Evolutionary conservation across 495 filamentous ascomycete species (phyloP), one percentile per base, ranked within the genome.

Genomic region (Parathielavia appendiculata): DNA sequence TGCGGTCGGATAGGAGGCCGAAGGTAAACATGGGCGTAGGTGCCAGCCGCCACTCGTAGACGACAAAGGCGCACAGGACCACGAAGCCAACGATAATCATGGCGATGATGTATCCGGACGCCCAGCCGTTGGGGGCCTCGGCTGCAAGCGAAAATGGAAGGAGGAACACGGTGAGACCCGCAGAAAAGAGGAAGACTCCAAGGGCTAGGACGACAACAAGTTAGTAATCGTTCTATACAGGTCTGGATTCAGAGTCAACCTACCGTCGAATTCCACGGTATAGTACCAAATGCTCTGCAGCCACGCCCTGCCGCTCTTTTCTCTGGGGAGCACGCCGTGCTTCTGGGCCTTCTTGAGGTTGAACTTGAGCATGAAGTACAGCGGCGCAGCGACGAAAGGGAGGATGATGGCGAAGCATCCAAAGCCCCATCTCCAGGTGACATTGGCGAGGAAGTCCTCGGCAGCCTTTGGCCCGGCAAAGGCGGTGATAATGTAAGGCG

Each of bases 401-500:
- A 75, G 68, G 63, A 83, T 73, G 51, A 84, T 81, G 32, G 78
- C 71, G 61, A 81, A 84, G 17, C 72, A 70, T 14, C 81, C 82
- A 57, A 78, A 83, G 8, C 73, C 78, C 84, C 83, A 86, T 13
- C 82, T 77, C 81, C 81, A 87, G 56, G 66, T 67, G 34, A 69
- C 62, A 12, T 71, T 38, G 35, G 68, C 56, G 56, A 73, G 63
- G 57, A 81, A 72, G n/a, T 60, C 54, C 32, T 70, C 61, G 4
- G 75, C 71, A 5, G 71, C 70, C 51, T 69, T 69, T 7, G 76
- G 66, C 2, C 74, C 75, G 16, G 74, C 67, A 17, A 78, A 73
- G 54, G 79, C 79, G 9, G 81, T 83, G 66, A 76, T 79, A 49
- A 85, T 80, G 63, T 81, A 84, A 0, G 84, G 83, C 0, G 81